These are phyloP conservation scores for Magnaporthiopsis poae DNA, from an alignment of 2,329 filamentous ascomycete species.

Conservation along the genomic window DNA sequence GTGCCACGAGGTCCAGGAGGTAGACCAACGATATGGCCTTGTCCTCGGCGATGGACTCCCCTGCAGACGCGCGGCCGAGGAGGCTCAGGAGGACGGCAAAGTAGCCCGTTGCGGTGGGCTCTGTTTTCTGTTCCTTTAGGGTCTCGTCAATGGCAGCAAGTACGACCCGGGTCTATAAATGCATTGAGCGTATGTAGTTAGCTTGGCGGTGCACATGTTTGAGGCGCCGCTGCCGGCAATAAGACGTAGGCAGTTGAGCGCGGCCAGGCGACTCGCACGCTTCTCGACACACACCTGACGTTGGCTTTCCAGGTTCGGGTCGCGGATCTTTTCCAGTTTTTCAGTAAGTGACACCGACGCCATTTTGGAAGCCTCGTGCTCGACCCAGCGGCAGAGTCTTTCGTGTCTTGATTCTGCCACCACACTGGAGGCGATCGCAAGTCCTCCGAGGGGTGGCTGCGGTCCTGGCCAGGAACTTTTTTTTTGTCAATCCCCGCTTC, in stretches of 20 bases:
- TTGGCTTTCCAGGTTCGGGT: slow-evolving; percentile 8
- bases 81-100: slow-evolving; percentile 90
- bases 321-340: slow-evolving; percentile 11
- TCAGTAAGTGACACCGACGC: slow-evolving; percentile 7
- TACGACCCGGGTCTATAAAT: slow-evolving; percentile 64
- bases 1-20: slow-evolving; percentile 84
- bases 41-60: slow-evolving; percentile 66
- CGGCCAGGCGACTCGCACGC: not conserved
- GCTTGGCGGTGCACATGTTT: slow-evolving; percentile 5
- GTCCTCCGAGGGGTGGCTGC: not conserved
- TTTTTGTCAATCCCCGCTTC: not conserved
- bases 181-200: not conserved
- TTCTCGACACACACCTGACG: slow-evolving; percentile 3
- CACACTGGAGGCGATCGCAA: not conserved
- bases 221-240: no score
- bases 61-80: slow-evolving; percentile 64
- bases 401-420: not conserved
- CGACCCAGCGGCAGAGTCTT: not conserved
- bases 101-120: slow-evolving; percentile 78
- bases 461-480: not conserved
- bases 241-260: not conserved
- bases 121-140: slow-evolving; percentile 75
- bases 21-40: slow-evolving; percentile 82
- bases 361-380: slow-evolving; percentile 1
- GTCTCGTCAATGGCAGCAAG: slow-evolving; percentile 88